Base-by-base conservation (phyloP, 805 yeast genomes). In the Schwanniomyces polymorphus region DNA sequence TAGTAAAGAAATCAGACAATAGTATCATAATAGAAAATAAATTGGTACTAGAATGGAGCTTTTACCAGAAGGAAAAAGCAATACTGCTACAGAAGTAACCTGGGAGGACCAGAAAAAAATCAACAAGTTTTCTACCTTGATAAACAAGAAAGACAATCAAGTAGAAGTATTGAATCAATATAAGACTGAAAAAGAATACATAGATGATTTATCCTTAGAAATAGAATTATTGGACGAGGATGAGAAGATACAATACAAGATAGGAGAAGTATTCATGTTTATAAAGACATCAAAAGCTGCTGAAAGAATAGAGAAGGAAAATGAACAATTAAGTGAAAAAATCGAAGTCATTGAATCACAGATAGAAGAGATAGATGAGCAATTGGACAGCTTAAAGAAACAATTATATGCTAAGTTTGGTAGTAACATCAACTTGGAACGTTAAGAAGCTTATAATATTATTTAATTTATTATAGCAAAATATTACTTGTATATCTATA, bases 51-150 rank as follows among this genome's bases (percentile, higher is more conserved):
- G 14, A 21, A 74, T 74, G 78, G 78, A 74, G 52, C 65, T 74
- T 35, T 65, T 81, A 46, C 86, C 86, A 2, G 75, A 76, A 53
- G 85, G 85, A 25, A 80, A 79, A 53, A 62, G 63, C 42, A 81
- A 81, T 59, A 75, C 76, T 5, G 64, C 70, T 17, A 64, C 75
- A 0, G 88, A 85, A 53, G 95, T 87, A 23, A 67, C 77, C 25
- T 84, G 89, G 86, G 88, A 81, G 48, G 98, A 92, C 64, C 99
- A 92, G 70, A 84, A 87, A 61, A 81, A 81, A 61, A 92, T 92
- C 72, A 94, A 92, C 67, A 82, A 82, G 63, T 92, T 94, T 62
- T 88, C 97, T 12, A 86, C 91, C 40, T 74, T 91, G 51, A 88
- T 91, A 49, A 74, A 84, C 53, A 82, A 85, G 50, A 84, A 85